Evolutionary conservation across 345 rosid species (phyloP), one percentile per base, ranked within the genome.

Genomic region (Brassica cretica): DNA sequence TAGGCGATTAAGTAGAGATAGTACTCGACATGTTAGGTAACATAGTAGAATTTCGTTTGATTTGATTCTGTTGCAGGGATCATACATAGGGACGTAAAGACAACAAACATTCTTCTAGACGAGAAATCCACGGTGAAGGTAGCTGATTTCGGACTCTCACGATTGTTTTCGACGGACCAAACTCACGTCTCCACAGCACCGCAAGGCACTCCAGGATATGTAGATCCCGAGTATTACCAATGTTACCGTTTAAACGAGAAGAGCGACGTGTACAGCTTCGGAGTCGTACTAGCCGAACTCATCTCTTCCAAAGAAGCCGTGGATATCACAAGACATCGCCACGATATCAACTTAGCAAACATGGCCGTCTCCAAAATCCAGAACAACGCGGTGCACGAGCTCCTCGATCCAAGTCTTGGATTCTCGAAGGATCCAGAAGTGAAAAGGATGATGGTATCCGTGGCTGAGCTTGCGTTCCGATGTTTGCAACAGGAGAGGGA

Each of bases 191-290:
- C 98, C 3, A 94, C 98, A 0, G 96, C 91, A 55, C 98, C 98
- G 1, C 98, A 94, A 75, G 98, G 98, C 51, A 94, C 98, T 0
- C 98, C 96, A 0, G 98, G 98, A 29, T 94, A 94, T 11, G 91
- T 94, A 15, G 98, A 94, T 70, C 98, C 98, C 2, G 93, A 92
- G 71, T 92, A 94, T 19, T 86, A 87, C 67, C 93, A 86, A 4
- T 91, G 96, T 84, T 94, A 88, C 84, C 86, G 86, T 21, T 86
- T 94, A 6, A 94, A 97, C 1, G 87, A 85, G 63, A 94, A 92
- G 74, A 94, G 98, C 2, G 98, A 94, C 46, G 98, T 94, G 0
- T 94, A 92, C 59, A 94, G 98, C 65, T 94, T 92, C 15, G 98
- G 98, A 5, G 98, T 94, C 0, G 97, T 94, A 39, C 73, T 94